A percentile compares a stretch with the other conserved stretches of the same genome.
Evolutionary conservation across 139 green algal species (phyloP).

Genomic region (Chlamydomonas sp.): DNA sequence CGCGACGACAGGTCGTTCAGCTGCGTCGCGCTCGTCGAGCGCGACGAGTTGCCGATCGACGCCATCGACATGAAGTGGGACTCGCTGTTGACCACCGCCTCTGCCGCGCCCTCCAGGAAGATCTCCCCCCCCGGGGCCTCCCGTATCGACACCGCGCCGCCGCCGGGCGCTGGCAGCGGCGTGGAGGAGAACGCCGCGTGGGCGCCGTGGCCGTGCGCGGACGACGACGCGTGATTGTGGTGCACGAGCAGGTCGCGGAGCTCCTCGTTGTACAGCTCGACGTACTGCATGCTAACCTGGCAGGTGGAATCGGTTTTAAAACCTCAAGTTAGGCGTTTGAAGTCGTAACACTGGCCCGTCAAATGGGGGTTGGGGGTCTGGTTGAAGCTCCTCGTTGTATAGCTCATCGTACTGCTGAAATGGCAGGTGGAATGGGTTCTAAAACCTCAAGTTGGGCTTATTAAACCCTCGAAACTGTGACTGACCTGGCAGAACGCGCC

Average conservation of each 20-base stretch:
- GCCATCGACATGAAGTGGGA: neutral
- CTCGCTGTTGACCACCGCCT: slow-evolving; percentile 45
- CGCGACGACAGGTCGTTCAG: slow-evolving; percentile 57
- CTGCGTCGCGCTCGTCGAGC: slow-evolving; percentile 36
- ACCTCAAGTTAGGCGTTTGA: no score
- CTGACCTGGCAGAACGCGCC: no score
- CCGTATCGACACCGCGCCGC: slow-evolving; percentile 14
- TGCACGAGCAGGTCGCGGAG: slow-evolving; percentile 47
- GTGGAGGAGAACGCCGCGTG: slow-evolving; percentile 23
- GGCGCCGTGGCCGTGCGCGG: neutral
- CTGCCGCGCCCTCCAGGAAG: slow-evolving; percentile 33
- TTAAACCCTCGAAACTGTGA: no score
- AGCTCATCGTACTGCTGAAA: slow-evolving; percentile 50
- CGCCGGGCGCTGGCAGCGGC: slow-evolving; percentile 31
- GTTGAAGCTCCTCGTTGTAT: slow-evolving; percentile 69
- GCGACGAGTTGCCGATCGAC: neutral
- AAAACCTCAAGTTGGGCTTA: slow-evolving; percentile 44
- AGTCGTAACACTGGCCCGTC: no score
- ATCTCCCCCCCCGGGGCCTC: slow-evolving; percentile 31
- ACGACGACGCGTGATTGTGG: neutral
- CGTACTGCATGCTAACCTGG: slow-evolving; percentile 14
- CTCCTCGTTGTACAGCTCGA: slow-evolving; percentile 75
- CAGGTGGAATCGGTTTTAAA: no score
- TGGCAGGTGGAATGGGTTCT: no score
- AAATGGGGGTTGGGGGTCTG: no score